Conservation (phyloP, 169 alveolate genomes). For the Cryptosporidium sp. region DNA sequence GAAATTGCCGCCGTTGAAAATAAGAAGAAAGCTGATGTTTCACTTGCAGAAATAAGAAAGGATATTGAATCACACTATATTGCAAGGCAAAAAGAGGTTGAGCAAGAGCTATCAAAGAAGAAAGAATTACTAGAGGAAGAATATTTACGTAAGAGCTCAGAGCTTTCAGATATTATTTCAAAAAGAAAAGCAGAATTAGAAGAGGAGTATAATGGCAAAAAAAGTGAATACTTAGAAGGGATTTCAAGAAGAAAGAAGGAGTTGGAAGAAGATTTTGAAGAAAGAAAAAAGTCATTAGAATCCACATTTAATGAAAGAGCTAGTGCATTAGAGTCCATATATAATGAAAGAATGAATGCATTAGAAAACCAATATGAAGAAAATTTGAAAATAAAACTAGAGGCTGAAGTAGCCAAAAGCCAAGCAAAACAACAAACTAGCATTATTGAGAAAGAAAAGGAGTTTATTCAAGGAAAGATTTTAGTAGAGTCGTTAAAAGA, state of each 20-base stretch:
- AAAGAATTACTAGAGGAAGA: slow-evolving; percentile 48
- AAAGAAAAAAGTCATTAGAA: slow-evolving; percentile 37
- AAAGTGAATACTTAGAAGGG: slow-evolving; percentile 44
- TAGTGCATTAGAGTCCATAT: neutral
- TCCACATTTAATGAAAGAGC: slow-evolving; percentile 21
- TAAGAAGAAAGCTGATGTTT: slow-evolving; percentile 64
- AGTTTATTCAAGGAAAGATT: slow-evolving; percentile 36
- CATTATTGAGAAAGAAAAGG: slow-evolving; percentile 53
- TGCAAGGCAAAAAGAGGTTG: slow-evolving; percentile 62
- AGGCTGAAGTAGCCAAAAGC: slow-evolving; percentile 53
- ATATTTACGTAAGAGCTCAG: neutral
- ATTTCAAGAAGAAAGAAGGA: slow-evolving; percentile 48
- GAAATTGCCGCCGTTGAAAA: slow-evolving; percentile 65
- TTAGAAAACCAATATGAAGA: slow-evolving; percentile 59
- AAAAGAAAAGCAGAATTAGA: slow-evolving; percentile 40
- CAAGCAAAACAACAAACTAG: slow-evolving; percentile 33
- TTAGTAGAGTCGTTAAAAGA: slow-evolving; percentile 28
- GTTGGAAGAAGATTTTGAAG: slow-evolving; percentile 33
- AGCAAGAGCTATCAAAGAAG: slow-evolving; percentile 31
- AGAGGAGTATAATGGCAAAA: slow-evolving; percentile 12
- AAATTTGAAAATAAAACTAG: slow-evolving; percentile 29
- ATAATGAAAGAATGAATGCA: slow-evolving; percentile 27
- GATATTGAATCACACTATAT: slow-evolving; percentile 65
- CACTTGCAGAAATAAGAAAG: slow-evolving; percentile 70
- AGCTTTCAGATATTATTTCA: neutral